Conservation (phyloP, 306 rosid species). For the Gleditsia sinensis region DNA sequence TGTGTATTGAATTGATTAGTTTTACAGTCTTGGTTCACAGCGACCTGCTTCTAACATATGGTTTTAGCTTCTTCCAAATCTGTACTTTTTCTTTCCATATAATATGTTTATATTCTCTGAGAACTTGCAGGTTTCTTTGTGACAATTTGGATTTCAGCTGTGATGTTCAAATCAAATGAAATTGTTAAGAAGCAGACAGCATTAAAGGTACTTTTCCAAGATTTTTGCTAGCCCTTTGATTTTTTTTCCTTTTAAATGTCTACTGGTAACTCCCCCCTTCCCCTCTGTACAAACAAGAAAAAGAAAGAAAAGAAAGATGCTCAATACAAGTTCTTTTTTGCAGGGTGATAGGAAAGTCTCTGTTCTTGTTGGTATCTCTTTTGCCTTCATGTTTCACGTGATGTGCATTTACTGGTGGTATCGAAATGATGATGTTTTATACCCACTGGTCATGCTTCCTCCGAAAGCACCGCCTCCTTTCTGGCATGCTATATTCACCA, state of each 20-base stretch:
- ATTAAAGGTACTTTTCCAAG: constrained; percentile 62
- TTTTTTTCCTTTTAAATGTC: constrained; percentile 1
- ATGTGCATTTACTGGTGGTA: constrained; percentile 79
- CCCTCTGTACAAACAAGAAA: not conserved
- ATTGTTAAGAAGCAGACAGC: constrained; percentile 89
- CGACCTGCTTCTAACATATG: constrained; percentile 14
- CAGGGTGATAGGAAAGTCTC: constrained; percentile 88
- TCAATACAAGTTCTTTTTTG: constrained; percentile 42
- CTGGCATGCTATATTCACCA: constrained; percentile 86
- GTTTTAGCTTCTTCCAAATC: not conserved
- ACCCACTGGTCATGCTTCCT: constrained; percentile 78
- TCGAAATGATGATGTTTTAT: constrained; percentile 71
- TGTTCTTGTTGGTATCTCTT: constrained; percentile 57
- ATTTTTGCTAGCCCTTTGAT: constrained; percentile 6
- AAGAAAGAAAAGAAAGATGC: constrained; percentile 8
- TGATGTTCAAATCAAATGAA: constrained; percentile 88
- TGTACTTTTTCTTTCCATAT: constrained; percentile 11
- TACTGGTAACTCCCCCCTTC: not conserved
- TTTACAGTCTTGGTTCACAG: no score
- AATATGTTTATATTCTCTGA: constrained; percentile 24
- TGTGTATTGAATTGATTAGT: no score
- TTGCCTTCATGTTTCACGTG: constrained; percentile 70
- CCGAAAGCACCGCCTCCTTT: constrained; percentile 75
- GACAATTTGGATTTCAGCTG: constrained; percentile 81
- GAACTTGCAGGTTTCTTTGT: constrained; percentile 79